Conservation (phyloP, 768 basidiomycete genomes). For the Myochromella boudieri region DNA sequence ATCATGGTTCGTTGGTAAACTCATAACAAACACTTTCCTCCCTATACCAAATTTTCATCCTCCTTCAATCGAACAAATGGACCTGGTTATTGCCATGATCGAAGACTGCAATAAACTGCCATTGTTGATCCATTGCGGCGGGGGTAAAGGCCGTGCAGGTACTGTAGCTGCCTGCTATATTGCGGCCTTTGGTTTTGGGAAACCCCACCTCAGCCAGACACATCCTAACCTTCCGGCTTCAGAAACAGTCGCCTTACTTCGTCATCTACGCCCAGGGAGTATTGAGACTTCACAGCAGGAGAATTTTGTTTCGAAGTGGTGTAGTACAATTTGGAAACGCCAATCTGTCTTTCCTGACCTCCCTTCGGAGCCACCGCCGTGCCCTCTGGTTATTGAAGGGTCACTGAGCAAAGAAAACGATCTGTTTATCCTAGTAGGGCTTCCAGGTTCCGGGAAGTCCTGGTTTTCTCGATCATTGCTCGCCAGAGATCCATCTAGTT, state of each 20-base stretch:
- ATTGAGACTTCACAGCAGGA: conserved; percentile 59
- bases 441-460: conserved; percentile 63
- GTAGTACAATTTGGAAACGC: conserved; percentile 58
- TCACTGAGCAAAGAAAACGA: conserved; percentile 32
- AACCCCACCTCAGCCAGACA: conserved; percentile 35
- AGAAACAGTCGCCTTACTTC: conserved; percentile 47
- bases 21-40: conserved; percentile 52
- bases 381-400: conserved; percentile 45
- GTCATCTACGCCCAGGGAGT: conserved; percentile 53
- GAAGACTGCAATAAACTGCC: conserved; percentile 46
- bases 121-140: conserved; percentile 59
- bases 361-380: conserved; percentile 50
- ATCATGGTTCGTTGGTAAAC: conserved; percentile 46
- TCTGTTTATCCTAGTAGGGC: conserved; percentile 56
- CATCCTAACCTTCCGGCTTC: conserved; percentile 48
- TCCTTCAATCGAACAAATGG: conserved; percentile 62
- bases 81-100: conserved; percentile 48
- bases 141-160: conserved; percentile 63
- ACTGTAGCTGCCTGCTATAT: conserved; percentile 63
- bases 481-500: conserved; percentile 40
- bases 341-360: conserved; percentile 48
- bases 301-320: conserved; percentile 56
- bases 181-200: conserved; percentile 52
- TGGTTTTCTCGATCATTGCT: conserved; percentile 50
- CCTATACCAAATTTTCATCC: conserved; percentile 54